phyloP scores from a whole-genome alignment of 2,329 filamentous ascomycete species.

The Pseudocercospora fuligena region DNA sequence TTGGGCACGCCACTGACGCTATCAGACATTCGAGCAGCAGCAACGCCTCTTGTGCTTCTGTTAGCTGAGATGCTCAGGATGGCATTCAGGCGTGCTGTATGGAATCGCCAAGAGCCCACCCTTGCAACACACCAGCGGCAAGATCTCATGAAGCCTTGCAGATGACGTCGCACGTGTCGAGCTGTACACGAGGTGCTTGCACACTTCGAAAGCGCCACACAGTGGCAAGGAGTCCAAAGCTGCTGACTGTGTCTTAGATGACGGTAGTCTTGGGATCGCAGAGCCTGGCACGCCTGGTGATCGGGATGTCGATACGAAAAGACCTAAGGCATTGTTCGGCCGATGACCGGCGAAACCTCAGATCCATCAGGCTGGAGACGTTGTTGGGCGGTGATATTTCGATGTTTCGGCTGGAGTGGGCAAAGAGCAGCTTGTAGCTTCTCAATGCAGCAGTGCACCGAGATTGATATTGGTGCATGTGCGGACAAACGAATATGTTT shows the following conservation, averaged over 20 bases:
- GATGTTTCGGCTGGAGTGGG: conserved; percentile 72
- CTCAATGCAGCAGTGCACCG: not conserved
- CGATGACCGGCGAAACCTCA: not conserved
- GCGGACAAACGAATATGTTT: not conserved
- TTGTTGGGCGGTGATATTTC: not conserved
- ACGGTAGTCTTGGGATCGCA: not conserved
- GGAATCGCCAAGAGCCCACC: conserved; percentile 4
- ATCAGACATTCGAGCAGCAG: not conserved
- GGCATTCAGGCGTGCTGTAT: not conserved
- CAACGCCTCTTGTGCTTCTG: not conserved
- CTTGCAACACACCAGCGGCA: conserved; percentile 4
- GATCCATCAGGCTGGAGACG: not conserved
- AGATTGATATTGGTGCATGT: not conserved
- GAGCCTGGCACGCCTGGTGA: not conserved
- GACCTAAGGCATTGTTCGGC: not conserved
- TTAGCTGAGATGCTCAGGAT: not conserved
- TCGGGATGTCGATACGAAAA: not conserved
- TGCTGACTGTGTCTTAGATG: conserved; percentile 5
- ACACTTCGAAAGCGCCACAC: not conserved
- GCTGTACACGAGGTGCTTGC: conserved; percentile 3
- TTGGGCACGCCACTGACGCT: conserved; percentile 6
- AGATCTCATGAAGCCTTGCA: not conserved
- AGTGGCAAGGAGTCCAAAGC: not conserved
- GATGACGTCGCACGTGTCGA: conserved; percentile 5
- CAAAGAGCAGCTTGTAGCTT: conserved; percentile 46